These are phyloP conservation scores for Pleomassaria siparia DNA, from an alignment of 2,329 filamentous ascomycete genomes.

Conservation along the genomic window DNA sequence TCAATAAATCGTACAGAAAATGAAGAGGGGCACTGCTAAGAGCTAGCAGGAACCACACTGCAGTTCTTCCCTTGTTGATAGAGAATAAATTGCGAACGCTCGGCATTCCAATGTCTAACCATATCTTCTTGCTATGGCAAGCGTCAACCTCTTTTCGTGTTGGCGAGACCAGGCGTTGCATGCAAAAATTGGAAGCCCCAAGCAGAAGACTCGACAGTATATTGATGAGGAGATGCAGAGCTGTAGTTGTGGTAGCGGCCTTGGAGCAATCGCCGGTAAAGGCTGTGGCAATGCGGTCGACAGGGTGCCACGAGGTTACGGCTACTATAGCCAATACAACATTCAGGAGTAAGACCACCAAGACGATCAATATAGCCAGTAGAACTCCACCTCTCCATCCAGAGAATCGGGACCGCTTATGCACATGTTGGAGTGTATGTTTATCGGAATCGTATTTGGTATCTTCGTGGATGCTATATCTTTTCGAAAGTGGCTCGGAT, in stretches of 20 bases:
- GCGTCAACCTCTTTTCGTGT: slow-evolving; percentile 52
- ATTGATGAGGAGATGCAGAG: slow-evolving; percentile 53
- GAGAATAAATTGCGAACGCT: slow-evolving; percentile 42
- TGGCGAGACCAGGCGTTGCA: slow-evolving; percentile 55
- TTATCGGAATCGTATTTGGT: not conserved
- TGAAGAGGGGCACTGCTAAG: slow-evolving; percentile 15
- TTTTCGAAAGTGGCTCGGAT: slow-evolving; percentile 1
- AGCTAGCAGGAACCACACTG: slow-evolving; percentile 12
- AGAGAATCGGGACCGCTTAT: slow-evolving; percentile 7
- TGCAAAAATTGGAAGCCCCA: slow-evolving; percentile 53
- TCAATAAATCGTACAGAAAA: slow-evolving; percentile 12
- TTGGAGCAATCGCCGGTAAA: slow-evolving; percentile 22
- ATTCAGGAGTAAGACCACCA: slow-evolving; percentile 12
- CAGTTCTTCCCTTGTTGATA: slow-evolving; percentile 3
- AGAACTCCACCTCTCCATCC: slow-evolving; percentile 13
- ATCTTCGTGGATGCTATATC: slow-evolving; percentile 4
- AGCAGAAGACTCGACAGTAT: slow-evolving; percentile 49
- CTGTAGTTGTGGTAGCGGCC: slow-evolving; percentile 1
- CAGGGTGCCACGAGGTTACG: slow-evolving; percentile 5
- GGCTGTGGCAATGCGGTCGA: slow-evolving; percentile 9
- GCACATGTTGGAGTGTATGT: not conserved
- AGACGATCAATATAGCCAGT: slow-evolving; percentile 1
- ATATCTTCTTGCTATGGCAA: slow-evolving; percentile 46
- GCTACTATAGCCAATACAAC: slow-evolving; percentile 10
- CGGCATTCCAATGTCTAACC: slow-evolving; percentile 46